Evolutionary conservation across 257 asterid species (phyloP).

Genomic region (Gentiana macrophylla): DNA sequence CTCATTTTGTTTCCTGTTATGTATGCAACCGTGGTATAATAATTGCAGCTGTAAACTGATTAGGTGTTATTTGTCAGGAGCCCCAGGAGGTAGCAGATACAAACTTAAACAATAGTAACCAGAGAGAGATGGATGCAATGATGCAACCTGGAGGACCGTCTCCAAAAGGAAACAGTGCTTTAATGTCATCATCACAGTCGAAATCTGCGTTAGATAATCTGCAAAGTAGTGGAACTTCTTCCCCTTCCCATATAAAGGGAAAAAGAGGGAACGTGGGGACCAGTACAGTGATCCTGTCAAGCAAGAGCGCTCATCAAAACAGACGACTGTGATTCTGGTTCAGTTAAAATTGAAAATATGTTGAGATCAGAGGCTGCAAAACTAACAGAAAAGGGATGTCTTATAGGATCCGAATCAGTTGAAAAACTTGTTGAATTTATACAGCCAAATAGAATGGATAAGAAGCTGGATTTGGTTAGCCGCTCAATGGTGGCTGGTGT

Average conservation of each 20-base stretch:
- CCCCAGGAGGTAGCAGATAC: too few species aligned
- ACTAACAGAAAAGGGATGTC: slow-evolving; percentile 68
- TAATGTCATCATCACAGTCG: slow-evolving; percentile 43
- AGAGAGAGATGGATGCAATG: too few species aligned
- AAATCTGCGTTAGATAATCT: slow-evolving; percentile 49
- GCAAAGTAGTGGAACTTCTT: slow-evolving; percentile 45
- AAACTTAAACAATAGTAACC: too few species aligned
- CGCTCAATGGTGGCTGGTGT: slow-evolving; percentile 73
- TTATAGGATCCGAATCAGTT: slow-evolving; percentile 59
- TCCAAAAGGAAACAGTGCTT: slow-evolving; percentile 24
- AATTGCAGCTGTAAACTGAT: too few species aligned
- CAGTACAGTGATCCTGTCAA: slow-evolving; percentile 42
- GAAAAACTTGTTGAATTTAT: slow-evolving; percentile 78
- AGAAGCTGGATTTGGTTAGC: slow-evolving; percentile 47
- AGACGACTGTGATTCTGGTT: slow-evolving; percentile 46
- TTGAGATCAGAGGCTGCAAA: slow-evolving; percentile 55
- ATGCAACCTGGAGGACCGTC: too few species aligned
- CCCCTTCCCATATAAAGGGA: slow-evolving; percentile 59
- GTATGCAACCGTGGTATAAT: too few species aligned
- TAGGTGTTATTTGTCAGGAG: too few species aligned
- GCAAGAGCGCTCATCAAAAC: slow-evolving; percentile 53
- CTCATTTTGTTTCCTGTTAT: too few species aligned
- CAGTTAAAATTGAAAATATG: slow-evolving; percentile 31
- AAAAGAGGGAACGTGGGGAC: slow-evolving; percentile 89
- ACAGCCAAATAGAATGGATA: slow-evolving; percentile 43